Evolutionary conservation across 345 rosid genomes (phyloP).

Genomic region (Brassica cretica): DNA sequence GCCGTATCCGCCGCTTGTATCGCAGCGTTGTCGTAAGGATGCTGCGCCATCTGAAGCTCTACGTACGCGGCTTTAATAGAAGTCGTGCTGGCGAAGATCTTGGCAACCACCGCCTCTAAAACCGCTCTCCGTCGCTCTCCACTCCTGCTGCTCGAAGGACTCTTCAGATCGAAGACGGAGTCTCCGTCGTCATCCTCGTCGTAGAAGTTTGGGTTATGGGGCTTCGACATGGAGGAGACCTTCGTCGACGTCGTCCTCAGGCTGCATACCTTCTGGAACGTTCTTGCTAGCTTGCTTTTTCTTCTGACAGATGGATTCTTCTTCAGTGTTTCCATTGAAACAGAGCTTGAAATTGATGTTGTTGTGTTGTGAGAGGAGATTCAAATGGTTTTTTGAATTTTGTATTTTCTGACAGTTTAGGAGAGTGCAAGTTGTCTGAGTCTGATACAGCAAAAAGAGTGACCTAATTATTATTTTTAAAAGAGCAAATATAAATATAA

Average conservation of each 20-base stretch:
- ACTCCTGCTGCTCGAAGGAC: slow-evolving; percentile 29
- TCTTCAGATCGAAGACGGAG: slow-evolving; percentile 36
- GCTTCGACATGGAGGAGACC: slow-evolving; percentile 54
- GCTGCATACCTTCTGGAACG: slow-evolving; percentile 68
- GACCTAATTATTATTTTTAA: background rate
- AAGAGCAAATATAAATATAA: background rate
- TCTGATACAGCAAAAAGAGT: slow-evolving; percentile 22
- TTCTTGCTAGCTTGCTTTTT: slow-evolving; percentile 61
- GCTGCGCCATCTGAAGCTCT: slow-evolving; percentile 90
- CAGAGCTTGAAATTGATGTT: slow-evolving; percentile 14
- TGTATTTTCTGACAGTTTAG: no score
- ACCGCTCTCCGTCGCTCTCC: slow-evolving; percentile 50
- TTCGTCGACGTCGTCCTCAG: slow-evolving; percentile 46
- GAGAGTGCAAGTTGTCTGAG: background rate
- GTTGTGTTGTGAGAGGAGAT: background rate
- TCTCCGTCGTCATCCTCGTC: slow-evolving; percentile 25
- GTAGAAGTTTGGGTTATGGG: slow-evolving; percentile 49
- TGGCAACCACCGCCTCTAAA: slow-evolving; percentile 69
- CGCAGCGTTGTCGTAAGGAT: slow-evolving; percentile 74
- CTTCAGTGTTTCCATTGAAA: slow-evolving; percentile 55
- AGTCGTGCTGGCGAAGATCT: slow-evolving; percentile 75
- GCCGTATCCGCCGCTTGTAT: slow-evolving; percentile 86
- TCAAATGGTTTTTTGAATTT: no score
- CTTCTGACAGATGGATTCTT: slow-evolving; percentile 49
- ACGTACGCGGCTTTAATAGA: slow-evolving; percentile 91